These are phyloP conservation scores for Gossypium trilobum DNA, from an alignment of 441 rosid species.

Conservation along the genomic window DNA sequence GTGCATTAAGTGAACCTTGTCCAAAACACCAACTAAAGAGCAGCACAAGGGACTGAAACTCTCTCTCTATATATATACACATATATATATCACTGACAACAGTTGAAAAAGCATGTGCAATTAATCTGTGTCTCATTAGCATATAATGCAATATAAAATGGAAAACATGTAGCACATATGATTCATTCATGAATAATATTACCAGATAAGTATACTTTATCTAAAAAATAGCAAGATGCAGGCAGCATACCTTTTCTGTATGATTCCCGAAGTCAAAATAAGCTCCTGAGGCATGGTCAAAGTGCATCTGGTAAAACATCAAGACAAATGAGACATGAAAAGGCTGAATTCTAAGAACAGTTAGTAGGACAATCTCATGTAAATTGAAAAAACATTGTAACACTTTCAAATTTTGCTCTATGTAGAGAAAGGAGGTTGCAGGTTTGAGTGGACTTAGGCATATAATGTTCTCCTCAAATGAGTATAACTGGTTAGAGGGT, in stretches of 20 bases:
- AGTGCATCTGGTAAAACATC: slow-evolving; percentile 69
- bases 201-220: not conserved
- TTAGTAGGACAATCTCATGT: not conserved
- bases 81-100: not conserved
- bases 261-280: slow-evolving; percentile 95
- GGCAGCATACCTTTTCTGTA: slow-evolving; percentile 67
- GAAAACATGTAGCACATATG: not conserved
- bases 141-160: not conserved
- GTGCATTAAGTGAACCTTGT: not conserved
- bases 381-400: not conserved
- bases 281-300: slow-evolving; percentile 69
- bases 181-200: not conserved
- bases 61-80: no score
- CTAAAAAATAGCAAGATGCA: slow-evolving; percentile 7
- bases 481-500: not conserved
- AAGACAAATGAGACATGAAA: slow-evolving; percentile 12
- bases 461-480: no score
- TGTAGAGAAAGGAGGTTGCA: not conserved
- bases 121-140: not conserved
- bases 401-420: not conserved
- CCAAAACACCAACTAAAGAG: not conserved
- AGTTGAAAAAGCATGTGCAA: not conserved
- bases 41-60: not conserved
- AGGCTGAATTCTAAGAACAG: not conserved
- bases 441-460: no score